phyloP scores from a whole-genome alignment of 192 early-diverging fungal species.

The Geranomyces michiganensis region DNA sequence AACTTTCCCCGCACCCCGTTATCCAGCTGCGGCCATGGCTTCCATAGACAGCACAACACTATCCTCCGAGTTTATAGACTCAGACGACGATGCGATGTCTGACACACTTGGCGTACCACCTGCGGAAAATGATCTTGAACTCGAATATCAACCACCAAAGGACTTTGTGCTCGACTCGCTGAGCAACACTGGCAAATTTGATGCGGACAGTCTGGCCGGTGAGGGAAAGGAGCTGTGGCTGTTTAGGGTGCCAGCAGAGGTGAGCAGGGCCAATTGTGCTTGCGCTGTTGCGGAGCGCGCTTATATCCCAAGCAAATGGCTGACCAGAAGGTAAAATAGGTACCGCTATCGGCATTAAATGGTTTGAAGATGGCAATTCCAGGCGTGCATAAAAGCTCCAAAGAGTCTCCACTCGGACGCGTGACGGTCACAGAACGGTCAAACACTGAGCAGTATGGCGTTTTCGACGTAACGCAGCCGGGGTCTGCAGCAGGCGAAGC shows the following conservation, averaged over 20 bases:
- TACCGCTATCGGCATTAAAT: constrained; percentile 1
- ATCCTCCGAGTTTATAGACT: too few species aligned
- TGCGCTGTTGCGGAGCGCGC: too few species aligned
- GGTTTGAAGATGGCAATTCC: constrained; percentile 12
- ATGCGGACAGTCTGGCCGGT: neutral
- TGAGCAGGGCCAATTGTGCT: neutral
- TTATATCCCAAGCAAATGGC: too few species aligned
- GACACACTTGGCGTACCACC: neutral
- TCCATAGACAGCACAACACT: too few species aligned
- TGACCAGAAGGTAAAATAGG: neutral
- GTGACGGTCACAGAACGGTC: neutral
- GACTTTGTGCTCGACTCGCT: neutral
- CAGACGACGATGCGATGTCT: neutral
- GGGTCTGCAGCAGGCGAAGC: constrained; percentile 11
- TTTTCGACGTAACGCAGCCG: constrained; percentile 1
- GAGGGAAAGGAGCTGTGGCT: constrained; percentile 19
- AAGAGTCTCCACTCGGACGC: neutral
- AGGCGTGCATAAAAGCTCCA: neutral
- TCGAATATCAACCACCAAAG: constrained; percentile 23
- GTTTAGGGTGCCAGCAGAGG: constrained; percentile 16
- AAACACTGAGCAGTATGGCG: neutral
- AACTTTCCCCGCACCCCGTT: too few species aligned
- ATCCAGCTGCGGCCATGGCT: too few species aligned
- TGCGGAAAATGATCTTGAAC: constrained; percentile 20
- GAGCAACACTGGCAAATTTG: constrained; percentile 2